Evolutionary conservation across 306 rosid species (phyloP).

Genomic region (Prunus padus): DNA sequence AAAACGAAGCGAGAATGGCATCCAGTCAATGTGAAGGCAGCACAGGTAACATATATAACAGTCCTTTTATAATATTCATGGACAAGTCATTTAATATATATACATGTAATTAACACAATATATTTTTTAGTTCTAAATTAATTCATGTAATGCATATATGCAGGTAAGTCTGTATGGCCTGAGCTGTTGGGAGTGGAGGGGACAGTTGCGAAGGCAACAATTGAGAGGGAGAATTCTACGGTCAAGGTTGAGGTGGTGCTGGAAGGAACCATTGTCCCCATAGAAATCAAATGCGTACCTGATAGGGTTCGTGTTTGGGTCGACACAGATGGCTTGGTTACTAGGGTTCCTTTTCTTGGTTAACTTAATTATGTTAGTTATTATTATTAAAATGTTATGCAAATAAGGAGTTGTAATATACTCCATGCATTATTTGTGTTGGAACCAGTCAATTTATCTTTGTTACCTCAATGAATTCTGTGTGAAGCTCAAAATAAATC

Average conservation of each 20-base stretch:
- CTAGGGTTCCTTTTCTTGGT: not conserved
- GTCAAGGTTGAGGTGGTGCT: slow-evolving; percentile 22
- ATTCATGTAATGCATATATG: not conserved
- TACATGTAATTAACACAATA: not conserved
- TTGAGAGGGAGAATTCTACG: slow-evolving; percentile 38
- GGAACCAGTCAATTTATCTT: not conserved
- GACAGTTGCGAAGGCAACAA: slow-evolving; percentile 31
- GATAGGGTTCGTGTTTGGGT: slow-evolving; percentile 9
- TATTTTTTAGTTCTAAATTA: not conserved
- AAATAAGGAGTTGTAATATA: not conserved
- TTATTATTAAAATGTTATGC: not conserved
- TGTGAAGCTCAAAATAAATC: not conserved
- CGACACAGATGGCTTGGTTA: not conserved
- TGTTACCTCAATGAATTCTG: not conserved
- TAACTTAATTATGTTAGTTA: not conserved
- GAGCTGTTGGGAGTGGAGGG: slow-evolving; percentile 51
- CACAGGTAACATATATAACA: not conserved
- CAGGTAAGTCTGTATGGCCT: slow-evolving; percentile 52
- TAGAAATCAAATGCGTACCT: not conserved
- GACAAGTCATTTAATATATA: not conserved
- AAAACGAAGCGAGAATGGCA: not conserved
- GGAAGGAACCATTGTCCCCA: not conserved
- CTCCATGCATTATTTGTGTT: not conserved
- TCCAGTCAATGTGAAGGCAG: not conserved
- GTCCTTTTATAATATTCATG: too few relatives aligned